Base-by-base conservation (phyloP, 345 rosid genomes). In the Toxicodendron radicans region DNA sequence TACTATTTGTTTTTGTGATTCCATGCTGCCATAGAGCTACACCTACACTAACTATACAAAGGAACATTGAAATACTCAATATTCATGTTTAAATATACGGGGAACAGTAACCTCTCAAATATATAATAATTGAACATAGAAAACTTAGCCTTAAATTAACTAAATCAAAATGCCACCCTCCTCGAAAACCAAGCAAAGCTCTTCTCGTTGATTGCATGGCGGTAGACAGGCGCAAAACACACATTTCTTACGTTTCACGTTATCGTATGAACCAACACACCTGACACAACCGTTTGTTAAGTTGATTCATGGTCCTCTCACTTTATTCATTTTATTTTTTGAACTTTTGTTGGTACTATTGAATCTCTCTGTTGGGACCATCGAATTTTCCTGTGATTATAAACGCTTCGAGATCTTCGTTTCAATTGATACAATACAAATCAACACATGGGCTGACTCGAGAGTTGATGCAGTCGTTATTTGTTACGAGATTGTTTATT, bases 191-290 rank as follows among this genome's bases (percentile, higher is more conserved):
- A 75, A 72, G 51, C 27, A 79, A 68, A 52, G 20, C 20, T 30
- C 23, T 75, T 65, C 86, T 80, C 86, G 87, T 80, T 51, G 72
- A 80, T 54, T 78, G 82, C 62, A 80, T 81, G 87, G 84, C 82
- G 84, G 87, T 84, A 84, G 91, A 88, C 92, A 85, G 87, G 85
- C 86, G 81, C 89, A 79, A 79, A 85, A 84, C 97, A 91, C 80
- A 79, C 82, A 80, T 84, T 83, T 66, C 79, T 80, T 88, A 58
- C 74, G 17, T 75, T 79, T 78, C 76, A 89, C 91, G 92, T 72
- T 82, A 76, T 59, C 66, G 59, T 13, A 58, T 67, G 38, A 64
- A 56, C 54, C 49, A 57, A 58, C 58, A 30, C 45, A 32, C 23
- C 41, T n/a, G n/a, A n/a, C n/a, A n/a, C n/a, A n/a, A 60, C 54